Evolutionary conservation across 768 basidiomycete species (phyloP).

Genomic region (Galerina marginata): DNA sequence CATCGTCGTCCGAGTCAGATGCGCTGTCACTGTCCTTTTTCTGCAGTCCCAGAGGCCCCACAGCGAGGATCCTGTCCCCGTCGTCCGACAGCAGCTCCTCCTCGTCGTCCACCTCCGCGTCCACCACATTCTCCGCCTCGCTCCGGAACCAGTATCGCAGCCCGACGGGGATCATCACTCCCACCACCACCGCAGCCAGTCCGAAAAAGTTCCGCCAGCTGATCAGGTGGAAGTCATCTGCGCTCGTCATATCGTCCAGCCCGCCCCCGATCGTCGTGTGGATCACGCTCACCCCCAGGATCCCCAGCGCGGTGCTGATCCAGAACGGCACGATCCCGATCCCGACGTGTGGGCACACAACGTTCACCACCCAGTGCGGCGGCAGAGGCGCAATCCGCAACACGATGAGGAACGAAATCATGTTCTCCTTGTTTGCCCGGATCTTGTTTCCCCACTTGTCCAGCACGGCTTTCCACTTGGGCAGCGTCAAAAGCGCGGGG

Average conservation of each 20-base stretch:
- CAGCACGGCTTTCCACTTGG: slow-evolving; percentile 82
- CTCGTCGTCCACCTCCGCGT: slow-evolving; percentile 41
- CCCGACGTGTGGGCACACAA: slow-evolving; percentile 91
- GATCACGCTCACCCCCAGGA: slow-evolving; percentile 90
- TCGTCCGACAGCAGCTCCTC: slow-evolving; percentile 34
- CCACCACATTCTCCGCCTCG: slow-evolving; percentile 51
- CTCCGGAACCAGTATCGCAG: slow-evolving; percentile 82
- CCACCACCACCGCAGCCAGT: slow-evolving; percentile 83
- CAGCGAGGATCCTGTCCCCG: slow-evolving; percentile 53
- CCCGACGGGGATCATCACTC: slow-evolving; percentile 93
- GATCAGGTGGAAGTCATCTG: slow-evolving; percentile 92
- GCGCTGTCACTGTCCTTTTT: slow-evolving; percentile 17
- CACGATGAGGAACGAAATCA: slow-evolving; percentile 93
- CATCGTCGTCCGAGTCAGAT: slow-evolving; percentile 61
- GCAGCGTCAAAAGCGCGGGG: slow-evolving; percentile 86
- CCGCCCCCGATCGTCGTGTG: slow-evolving; percentile 95
- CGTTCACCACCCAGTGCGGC: slow-evolving; percentile 96
- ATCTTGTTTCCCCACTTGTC: slow-evolving; percentile 86
- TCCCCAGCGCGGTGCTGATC: slow-evolving; percentile 88
- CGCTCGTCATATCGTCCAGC: slow-evolving; percentile 92
- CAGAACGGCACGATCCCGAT: slow-evolving; percentile 88
- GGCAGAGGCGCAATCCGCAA: slow-evolving; percentile 93
- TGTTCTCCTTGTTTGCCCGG: slow-evolving; percentile 76
- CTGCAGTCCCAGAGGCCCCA: slow-evolving; percentile 65
- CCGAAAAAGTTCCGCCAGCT: slow-evolving; percentile 91